Percentiles rank a stretch among this genome's conserved stretches.
Evolutionary conservation across 1,284 basidiomycete species (phyloP).

Genomic region (Clitocybe nebularis): DNA sequence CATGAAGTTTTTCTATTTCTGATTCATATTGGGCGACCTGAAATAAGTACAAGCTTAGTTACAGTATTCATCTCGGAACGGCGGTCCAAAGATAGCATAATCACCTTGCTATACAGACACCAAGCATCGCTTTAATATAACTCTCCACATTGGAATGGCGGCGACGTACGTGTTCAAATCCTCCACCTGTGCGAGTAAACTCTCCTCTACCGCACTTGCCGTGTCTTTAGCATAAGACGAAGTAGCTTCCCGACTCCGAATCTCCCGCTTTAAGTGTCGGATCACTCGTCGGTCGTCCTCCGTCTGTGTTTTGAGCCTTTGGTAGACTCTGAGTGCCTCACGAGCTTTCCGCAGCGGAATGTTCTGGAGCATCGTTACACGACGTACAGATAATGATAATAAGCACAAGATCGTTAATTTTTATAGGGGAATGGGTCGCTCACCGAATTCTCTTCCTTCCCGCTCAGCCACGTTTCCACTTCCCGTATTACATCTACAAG

Average conservation of each 20-base stretch:
- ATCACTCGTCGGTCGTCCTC: slow-evolving; percentile 22
- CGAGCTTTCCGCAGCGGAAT: slow-evolving; percentile 25
- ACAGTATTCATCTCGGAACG: no score
- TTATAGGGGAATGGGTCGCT: no score
- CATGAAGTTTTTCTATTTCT: slow-evolving; percentile 20
- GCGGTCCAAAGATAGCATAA: background rate
- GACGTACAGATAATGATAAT: no score
- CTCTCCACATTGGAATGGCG: background rate
- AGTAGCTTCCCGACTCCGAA: slow-evolving; percentile 13
- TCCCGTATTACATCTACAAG: slow-evolving; percentile 39
- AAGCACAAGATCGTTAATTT: no score
- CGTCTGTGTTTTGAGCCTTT: slow-evolving; percentile 18
- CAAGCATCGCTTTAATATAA: background rate
- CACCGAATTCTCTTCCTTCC: slow-evolving; percentile 28
- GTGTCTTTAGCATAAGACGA: slow-evolving; percentile 16
- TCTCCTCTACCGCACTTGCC: slow-evolving; percentile 21
- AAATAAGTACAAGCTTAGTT: slow-evolving; percentile 2
- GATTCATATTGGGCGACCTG: slow-evolving; percentile 17
- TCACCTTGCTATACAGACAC: background rate
- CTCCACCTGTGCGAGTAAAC: slow-evolving; percentile 19
- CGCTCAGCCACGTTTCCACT: slow-evolving; percentile 43
- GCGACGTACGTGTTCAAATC: slow-evolving; percentile 23
- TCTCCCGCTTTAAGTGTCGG: slow-evolving; percentile 13
- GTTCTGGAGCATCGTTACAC: no score
- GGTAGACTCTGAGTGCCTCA: slow-evolving; percentile 21